phyloP scores from a whole-genome alignment of 306 rosid genomes.

The Trifolium fragiferum region DNA sequence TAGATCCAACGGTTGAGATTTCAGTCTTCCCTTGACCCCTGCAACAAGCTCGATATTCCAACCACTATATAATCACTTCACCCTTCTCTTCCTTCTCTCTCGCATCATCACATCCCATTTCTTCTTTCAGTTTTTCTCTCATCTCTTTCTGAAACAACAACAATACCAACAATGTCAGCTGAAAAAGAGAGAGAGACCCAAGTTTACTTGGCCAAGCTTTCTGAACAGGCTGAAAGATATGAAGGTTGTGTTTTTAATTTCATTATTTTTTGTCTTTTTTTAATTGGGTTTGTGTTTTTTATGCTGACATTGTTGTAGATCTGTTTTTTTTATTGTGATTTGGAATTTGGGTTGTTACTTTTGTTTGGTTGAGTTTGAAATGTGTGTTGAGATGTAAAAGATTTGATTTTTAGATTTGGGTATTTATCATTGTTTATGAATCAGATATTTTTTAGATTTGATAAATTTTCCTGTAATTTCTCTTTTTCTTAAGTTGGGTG shows the following conservation, averaged over 20 bases:
- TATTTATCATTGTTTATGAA: constrained; percentile 15
- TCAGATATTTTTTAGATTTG: not conserved
- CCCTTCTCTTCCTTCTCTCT: constrained; percentile 42
- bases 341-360: not conserved
- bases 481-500: not conserved
- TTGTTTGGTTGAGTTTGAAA: constrained; percentile 31
- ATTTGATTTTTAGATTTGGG: constrained; percentile 32
- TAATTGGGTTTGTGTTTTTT: not conserved
- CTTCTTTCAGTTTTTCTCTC: not conserved
- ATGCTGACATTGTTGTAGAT: constrained; percentile 34
- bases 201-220: constrained; percentile 93
- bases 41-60: constrained; percentile 57
- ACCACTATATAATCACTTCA: constrained; percentile 47
- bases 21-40: constrained; percentile 52
- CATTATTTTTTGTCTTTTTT: not conserved
- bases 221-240: constrained; percentile 96
- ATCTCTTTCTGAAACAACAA: constrained; percentile 58
- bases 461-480: not conserved
- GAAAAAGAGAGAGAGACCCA: constrained; percentile 96
- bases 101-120: constrained; percentile 33
- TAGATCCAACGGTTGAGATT: constrained; percentile 64
- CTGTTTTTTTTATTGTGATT: constrained; percentile 24
- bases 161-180: constrained; percentile 56
- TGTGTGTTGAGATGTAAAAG: constrained; percentile 11
- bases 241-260: constrained; percentile 52